Evolutionary conservation across 2,329 filamentous ascomycete genomes (phyloP), one percentile per base, ranked within the genome.

Genomic region (Cryoendolithus antarcticus): DNA sequence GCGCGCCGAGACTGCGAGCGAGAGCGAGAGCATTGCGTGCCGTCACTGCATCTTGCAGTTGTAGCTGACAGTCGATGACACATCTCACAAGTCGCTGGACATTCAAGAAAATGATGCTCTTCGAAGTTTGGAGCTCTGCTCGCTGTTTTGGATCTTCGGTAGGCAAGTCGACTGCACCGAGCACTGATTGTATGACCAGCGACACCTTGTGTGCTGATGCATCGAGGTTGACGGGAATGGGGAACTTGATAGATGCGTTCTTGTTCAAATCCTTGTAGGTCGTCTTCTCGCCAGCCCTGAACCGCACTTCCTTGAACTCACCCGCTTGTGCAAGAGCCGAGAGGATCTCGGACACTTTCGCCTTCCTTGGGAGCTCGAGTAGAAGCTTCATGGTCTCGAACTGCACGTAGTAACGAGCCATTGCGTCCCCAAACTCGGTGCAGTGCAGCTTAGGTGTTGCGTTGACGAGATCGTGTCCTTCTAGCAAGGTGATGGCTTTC

Each of bases 391-490:
- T 93, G 0, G 84, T 91, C 29, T 80, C 71, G 49, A 88, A 88
- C 13, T 75, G 75, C 3, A 91, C 66, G 62, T 85, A 89, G 55
- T 89, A 93, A 35, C 76, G 74, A 32, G 84, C 82, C 85, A 93
- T 93, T 4, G 80, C 80, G 40, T 80, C 70, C 1, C 85, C 85
- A 52, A 81, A 84, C 35, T 79, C 74, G 0, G 82, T 89, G 33
- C 74, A 76, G 19, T 61, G 66, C 35, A 89, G 69, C 3, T 60
- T 60, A 0, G 65, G 55, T 8, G 54, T 45, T 4, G 52, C 58
- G 2, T 65, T 67, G 9, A 86, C 65, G 5, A 91, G 64, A 1
- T 69, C 63, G 30, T 65, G 58, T 19, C 80, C 68, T 42, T 75
- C 69, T 1, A 93, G 65, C n/a, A 77, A 64, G 8, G 65, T 67